Evolutionary conservation across 768 basidiomycete genomes (phyloP).

Genomic region (Mycena rebaudengoi): DNA sequence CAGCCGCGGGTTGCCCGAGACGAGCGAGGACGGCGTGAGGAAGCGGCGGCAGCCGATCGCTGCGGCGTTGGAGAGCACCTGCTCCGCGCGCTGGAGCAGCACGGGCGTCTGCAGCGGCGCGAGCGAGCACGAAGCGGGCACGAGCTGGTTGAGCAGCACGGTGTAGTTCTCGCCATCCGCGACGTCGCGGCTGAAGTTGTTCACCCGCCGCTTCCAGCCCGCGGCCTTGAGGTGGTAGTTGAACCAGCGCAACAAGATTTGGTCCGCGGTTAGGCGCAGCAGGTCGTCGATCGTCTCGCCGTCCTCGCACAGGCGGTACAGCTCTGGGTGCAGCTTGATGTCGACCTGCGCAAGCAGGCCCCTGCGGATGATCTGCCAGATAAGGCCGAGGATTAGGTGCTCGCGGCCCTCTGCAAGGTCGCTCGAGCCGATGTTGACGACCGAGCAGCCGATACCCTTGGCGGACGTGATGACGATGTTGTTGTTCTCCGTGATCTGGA

Average conservation of each 20-base stretch:
- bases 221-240: constrained; percentile 98
- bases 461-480: constrained; percentile 99
- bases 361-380: constrained; percentile 97
- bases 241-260: constrained; percentile 98
- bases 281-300: constrained; percentile 98
- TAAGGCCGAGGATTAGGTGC: constrained; percentile 95
- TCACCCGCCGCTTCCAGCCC: constrained; percentile 90
- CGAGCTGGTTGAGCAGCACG: constrained; percentile 92
- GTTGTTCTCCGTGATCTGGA: constrained; percentile 99
- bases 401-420: constrained; percentile 95
- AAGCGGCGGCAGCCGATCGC: constrained; percentile 95
- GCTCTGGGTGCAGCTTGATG: constrained; percentile 97
- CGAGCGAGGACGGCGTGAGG: constrained; percentile 89
- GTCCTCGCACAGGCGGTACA: constrained; percentile 95
- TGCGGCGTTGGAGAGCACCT: constrained; percentile 95
- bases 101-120: constrained; percentile 89
- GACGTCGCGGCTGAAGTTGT: constrained; percentile 98
- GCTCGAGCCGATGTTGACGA: constrained; percentile 96
- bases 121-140: constrained; percentile 92
- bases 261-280: constrained; percentile 92
- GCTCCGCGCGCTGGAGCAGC: constrained; percentile 85
- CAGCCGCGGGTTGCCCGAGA: constrained; percentile 94
- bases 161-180: constrained; percentile 98
- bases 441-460: constrained; percentile 97
- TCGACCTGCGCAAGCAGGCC: constrained; percentile 95